Conservation (phyloP, 1,139 yeast genomes). For the Magnusiomyces magnusii region DNA sequence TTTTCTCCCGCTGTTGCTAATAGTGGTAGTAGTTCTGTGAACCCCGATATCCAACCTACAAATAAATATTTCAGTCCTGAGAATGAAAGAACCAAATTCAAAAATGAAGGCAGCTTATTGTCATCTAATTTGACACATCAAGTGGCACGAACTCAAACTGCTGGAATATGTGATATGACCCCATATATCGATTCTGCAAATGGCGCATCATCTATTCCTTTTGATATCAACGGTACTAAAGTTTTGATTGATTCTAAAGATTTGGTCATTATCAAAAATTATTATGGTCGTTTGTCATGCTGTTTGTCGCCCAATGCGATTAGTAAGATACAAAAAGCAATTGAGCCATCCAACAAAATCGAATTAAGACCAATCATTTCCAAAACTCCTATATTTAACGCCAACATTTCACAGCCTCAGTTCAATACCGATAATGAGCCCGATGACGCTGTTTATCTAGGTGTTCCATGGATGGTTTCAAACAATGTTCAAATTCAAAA, state of each 20-base stretch:
- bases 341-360: slow-evolving; percentile 1
- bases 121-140: not conserved
- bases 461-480: not conserved
- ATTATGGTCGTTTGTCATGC: slow-evolving; percentile 11
- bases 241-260: slow-evolving; percentile 9
- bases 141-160: slow-evolving; percentile 4
- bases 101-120: not conserved
- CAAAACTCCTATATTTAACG: slow-evolving; percentile 9
- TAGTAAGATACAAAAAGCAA: not conserved
- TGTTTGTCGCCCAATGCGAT: slow-evolving; percentile 13
- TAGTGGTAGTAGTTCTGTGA: too few species aligned
- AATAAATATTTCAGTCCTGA: too few species aligned
- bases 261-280: slow-evolving; percentile 11
- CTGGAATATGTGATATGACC: slow-evolving; percentile 7
- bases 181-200: not conserved
- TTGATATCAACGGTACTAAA: slow-evolving; percentile 5
- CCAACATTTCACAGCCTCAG: not conserved
- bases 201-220: not conserved
- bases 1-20: too few species aligned
- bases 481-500: not conserved
- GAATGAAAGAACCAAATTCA: too few species aligned
- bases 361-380: slow-evolving; percentile 6
- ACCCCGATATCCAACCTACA: not conserved
- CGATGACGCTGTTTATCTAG: not conserved
- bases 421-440: not conserved